These are phyloP conservation scores for Eryngium alpinum DNA, from an alignment of 140 eudicot species.

Conservation along the genomic window DNA sequence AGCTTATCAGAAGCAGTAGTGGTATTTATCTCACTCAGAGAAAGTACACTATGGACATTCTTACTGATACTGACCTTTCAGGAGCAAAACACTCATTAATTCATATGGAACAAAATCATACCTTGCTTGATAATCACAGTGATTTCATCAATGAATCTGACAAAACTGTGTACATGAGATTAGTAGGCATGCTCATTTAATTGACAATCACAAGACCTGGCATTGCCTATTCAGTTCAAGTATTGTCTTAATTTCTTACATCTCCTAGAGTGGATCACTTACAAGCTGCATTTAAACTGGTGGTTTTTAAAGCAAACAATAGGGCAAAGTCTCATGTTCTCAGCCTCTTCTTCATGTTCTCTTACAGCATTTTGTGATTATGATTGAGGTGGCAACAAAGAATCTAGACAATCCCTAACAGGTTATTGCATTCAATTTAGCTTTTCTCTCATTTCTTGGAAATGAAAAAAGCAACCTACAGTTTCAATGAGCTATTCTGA, in stretches of 20 bases:
- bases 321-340: not conserved
- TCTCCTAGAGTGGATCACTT: not conserved
- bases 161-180: not conserved
- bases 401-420: not conserved
- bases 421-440: not conserved
- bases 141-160: not conserved
- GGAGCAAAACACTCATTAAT: not conserved
- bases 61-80: not conserved
- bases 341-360: not conserved
- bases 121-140: too few relatives aligned
- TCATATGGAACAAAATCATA: not conserved
- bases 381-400: not conserved
- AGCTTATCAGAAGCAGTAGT: too few relatives aligned
- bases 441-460: too few relatives aligned
- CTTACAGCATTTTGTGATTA: not conserved
- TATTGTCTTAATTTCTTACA: not conserved
- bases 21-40: not conserved
- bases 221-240: not conserved
- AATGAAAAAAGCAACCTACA: too few relatives aligned
- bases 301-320: not conserved
- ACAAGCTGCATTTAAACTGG: not conserved
- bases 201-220: not conserved
- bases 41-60: not conserved
- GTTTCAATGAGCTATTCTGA: too few relatives aligned
- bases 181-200: not conserved